A percentile compares a stretch with the other conserved stretches of the same genome.
phyloP scores from a whole-genome alignment of 352 stramenopile species.

The Phytophthora syringae region DNA sequence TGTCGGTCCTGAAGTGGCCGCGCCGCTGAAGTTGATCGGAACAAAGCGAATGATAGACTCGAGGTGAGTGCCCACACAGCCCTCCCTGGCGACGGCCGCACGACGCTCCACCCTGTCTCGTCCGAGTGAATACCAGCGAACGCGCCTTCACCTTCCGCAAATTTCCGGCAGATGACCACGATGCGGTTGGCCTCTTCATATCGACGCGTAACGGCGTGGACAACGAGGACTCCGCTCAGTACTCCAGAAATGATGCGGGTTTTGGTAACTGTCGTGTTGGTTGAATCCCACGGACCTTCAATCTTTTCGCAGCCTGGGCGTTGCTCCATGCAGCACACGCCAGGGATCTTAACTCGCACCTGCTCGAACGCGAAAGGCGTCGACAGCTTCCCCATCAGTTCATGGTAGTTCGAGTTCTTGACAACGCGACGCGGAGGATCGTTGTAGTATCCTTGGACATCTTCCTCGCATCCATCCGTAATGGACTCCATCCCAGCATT shows the following conservation, averaged over 20 bases:
- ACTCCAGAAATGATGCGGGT: neutral
- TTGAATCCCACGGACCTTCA: conserved; percentile 21
- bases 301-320: conserved; percentile 12
- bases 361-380: conserved; percentile 31
- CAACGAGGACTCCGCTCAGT: neutral
- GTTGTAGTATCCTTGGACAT: neutral
- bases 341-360: neutral
- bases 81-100: conserved; percentile 20
- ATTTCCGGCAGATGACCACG: conserved; percentile 58
- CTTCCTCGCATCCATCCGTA: neutral
- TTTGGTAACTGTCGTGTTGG: conserved; percentile 39
- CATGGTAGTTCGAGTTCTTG: conserved; percentile 17
- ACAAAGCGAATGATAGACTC: conserved; percentile 28
- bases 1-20: neutral
- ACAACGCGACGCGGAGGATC: neutral
- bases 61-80: conserved; percentile 11
- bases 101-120: conserved; percentile 58
- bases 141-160: conserved; percentile 42
- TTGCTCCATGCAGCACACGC: conserved; percentile 18
- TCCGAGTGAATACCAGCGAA: conserved; percentile 58
- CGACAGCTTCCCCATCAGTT: conserved; percentile 20
- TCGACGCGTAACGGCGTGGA: conserved; percentile 37
- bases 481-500: neutral
- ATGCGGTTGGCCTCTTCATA: conserved; percentile 53
- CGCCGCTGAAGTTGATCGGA: conserved; percentile 29